Base-by-base conservation (phyloP, 306 rosid species). In the Citrullus mucosospermus region DNA sequence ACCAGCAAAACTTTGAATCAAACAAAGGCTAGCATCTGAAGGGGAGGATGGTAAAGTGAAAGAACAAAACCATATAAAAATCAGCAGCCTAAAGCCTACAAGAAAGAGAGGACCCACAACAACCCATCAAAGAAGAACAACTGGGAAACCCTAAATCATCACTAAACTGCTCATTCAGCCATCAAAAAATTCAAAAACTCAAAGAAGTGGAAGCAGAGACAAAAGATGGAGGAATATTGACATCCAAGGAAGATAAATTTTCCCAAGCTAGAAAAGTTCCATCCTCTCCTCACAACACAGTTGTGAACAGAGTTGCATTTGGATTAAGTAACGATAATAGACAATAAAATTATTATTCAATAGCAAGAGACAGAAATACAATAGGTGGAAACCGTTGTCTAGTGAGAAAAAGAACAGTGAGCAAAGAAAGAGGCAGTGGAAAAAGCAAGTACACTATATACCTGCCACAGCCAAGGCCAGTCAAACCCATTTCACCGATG, bases 91-190 rank as follows among this genome's bases (percentile, higher is more conserved):
- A 28, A 71, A 72, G 44, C 28, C 44, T 3, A 22, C 14, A 30
- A 73, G 30, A 73, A 32, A 51, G 14, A 73, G 58, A 73, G 43
- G 50, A 48, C 58, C 58, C 58, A 22, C 43, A 48, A 71, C 76
- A 48, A 71, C 61, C 78, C 78, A 73, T 73, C 78, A 73, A 4
- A 73, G 62, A 73, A 51, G 8, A 73, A 9, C 22, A 73, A 30
- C 78, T 15, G 78, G 61, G 60, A 30, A 73, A 51, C 78, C 78
- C 61, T 73, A 73, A 73, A 73, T 28, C 6, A 73, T 51, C 22
- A 17, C 46, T 28, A 55, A 73, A 73, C 32, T 53, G 44, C 17
- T 51, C 25, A 73, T 50, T 73, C 78, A 28, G 8, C 39, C 13
- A 73, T 71, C 39, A 73, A 14, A 51, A 73, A 72, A 7, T 8